Evolutionary conservation across 148 eudicot genomes (phyloP), one percentile per base, ranked within the genome.

Genomic region (Cornus suecica): DNA sequence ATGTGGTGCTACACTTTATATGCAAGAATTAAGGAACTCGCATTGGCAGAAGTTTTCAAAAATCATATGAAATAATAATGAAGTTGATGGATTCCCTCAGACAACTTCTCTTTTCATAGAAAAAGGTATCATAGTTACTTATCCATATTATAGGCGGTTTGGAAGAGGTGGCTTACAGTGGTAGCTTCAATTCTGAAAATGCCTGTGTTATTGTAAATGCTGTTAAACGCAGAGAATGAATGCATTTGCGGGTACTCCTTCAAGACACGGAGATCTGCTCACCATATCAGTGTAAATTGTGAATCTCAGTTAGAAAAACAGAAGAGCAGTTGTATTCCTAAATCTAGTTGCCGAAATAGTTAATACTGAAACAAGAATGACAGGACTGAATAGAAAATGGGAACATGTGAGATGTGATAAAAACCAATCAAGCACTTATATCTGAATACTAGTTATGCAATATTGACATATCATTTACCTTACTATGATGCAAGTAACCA

Each of bases 111-210:
- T 37, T 37, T 37, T 8, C 9, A 37, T 37, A 22, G n/a, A 22
- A 18, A 22, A 58, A 58, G 15, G 20, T 13, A 5, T 25, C 62
- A 18, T n/a, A 58, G 22, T 10, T 18, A 58, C n/a, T 10, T 18
- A 58, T n/a, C 8, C 62, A 18, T 20, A 58, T 58, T 5, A 27
- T 1, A 7, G 23, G 58, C 27, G 62, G 23, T 63, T 25, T 32
- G 22, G 22, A 74, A 20, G 37, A 62, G 29, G 34, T 61, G 64
- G 74, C 82, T 82, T 72, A 82, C 85, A 29, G 79, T 82, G 58
- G 85, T 32, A 58, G 69, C 85, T 28, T 75, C 70, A 48, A 82
- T 82, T 25, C 85, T 82, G 71, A 82, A 82, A 18, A 82, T 61
- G 45, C 79, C 82, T 24, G 82, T 78, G 32, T 69, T 26, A 48